phyloP scores from a whole-genome alignment of 306 rosid genomes.

The Psophocarpus tetragonolobus region DNA sequence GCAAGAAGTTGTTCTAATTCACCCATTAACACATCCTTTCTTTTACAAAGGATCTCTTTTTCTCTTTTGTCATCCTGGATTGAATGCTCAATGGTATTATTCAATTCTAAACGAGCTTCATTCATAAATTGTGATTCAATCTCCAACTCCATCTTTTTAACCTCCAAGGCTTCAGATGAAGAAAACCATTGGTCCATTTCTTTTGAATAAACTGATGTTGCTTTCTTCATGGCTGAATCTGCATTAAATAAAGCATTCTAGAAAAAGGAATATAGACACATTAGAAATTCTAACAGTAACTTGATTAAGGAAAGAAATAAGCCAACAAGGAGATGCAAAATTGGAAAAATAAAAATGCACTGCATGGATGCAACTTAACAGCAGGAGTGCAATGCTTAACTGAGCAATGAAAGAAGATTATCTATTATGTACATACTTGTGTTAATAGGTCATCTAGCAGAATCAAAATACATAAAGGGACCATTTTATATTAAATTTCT shows the following conservation, averaged over 20 bases:
- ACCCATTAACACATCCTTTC: constrained; percentile 46
- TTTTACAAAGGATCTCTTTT: constrained; percentile 58
- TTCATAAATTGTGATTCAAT: constrained; percentile 64
- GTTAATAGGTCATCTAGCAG: constrained; percentile 15
- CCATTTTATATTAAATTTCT: not conserved
- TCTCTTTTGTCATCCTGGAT: constrained; percentile 66
- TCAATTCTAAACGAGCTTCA: constrained; percentile 57
- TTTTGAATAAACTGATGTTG: constrained; percentile 48
- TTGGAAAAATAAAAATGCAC: not conserved
- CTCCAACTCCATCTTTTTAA: constrained; percentile 74
- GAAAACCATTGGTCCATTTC: constrained; percentile 61
- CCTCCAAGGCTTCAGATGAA: constrained; percentile 68
- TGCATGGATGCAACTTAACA: not conserved
- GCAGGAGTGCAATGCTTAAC: constrained; percentile 7
- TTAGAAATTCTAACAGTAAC: constrained; percentile 25
- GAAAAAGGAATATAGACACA: constrained; percentile 9
- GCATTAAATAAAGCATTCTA: constrained; percentile 70
- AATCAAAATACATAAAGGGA: not conserved
- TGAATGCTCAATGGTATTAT: constrained; percentile 56
- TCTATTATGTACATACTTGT: not conserved
- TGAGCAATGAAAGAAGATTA: not conserved
- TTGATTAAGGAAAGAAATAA: constrained; percentile 20
- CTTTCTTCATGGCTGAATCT: constrained; percentile 47
- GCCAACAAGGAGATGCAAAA: constrained; percentile 10
- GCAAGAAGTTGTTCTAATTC: constrained; percentile 69